Evolutionary conservation across 805 yeast species (phyloP), one percentile per base, ranked within the genome.

Genomic region (Wilhelminamyces savonicus): DNA sequence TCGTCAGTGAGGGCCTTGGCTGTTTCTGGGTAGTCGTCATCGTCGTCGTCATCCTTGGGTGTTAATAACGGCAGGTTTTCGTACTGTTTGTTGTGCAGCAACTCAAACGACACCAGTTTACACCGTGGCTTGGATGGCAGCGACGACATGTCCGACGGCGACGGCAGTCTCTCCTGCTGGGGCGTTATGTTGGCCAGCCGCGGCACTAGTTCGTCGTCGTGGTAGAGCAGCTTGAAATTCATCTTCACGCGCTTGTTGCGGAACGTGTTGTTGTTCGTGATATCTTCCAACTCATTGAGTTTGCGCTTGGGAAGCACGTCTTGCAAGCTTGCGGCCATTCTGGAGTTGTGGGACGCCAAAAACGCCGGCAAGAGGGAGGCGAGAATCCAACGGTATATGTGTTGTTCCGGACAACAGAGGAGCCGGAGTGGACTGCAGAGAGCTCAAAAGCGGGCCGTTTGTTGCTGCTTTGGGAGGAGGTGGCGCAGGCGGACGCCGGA

Each of bases 21-120:
- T n/a, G n/a, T n/a, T n/a, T n/a, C n/a, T n/a, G n/a, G n/a, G 21
- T 26, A 23, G 16, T 49, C 47, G 34, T 52, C 50, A 17, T 54
- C 60, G 30, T 59, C 57, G 27, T 59, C 61, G 21, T 62, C 69
- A 16, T 63, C 64, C 34, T 60, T 62, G 4, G 69, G 69, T 2
- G 69, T 63, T 29, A 62, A 47, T 20, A 63, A 49, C 5, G 66
- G 67, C 25, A 60, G 50, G 32, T 41, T 40, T 22, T 55, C 53
- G 32, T 54, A 57, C 20, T 39, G 42, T 32, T 48, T 46, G 30
- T 53, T 46, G 21, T 38, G 32, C 8, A 49, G 35, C 16, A 50
- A 39, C 23, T 52, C 59, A 27, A 55, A 55, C 35, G 47, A 38
- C 11, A 55, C 61, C 6, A 50, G 41, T 37, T 54, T 54, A 25